Conservation (phyloP, 2,329 filamentous ascomycete species). For the Amylocarpus encephaloides region DNA sequence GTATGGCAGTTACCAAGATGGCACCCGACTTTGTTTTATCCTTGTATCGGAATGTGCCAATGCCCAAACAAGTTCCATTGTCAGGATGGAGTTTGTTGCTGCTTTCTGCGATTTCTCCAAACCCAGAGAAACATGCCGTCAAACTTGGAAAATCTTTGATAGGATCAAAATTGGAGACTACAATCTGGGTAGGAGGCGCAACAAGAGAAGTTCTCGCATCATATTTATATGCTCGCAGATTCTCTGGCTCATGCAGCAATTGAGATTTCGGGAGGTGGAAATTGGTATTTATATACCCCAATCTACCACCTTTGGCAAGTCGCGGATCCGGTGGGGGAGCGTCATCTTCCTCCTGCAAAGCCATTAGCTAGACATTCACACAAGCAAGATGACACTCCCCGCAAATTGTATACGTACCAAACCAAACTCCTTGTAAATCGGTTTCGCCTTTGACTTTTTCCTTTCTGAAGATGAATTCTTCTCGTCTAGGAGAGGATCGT, state of each 20-base stretch:
- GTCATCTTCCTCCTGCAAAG: conserved; percentile 70
- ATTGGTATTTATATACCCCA: conserved; percentile 63
- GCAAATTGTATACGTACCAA: conserved; percentile 51
- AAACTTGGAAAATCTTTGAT: conserved; percentile 75
- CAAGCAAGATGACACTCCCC: conserved; percentile 56
- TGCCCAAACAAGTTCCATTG: conserved; percentile 88
- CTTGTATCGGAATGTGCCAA: conserved; percentile 85
- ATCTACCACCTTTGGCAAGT: conserved; percentile 59
- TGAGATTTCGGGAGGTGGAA: conserved; percentile 65
- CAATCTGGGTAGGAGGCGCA: conserved; percentile 81
- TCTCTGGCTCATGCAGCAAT: conserved; percentile 67
- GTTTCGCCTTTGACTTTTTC: conserved; percentile 50
- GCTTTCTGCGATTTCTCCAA: conserved; percentile 82
- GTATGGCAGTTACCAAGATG: conserved; percentile 59
- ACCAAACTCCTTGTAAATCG: conserved; percentile 53
- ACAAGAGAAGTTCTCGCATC: conserved; percentile 80
- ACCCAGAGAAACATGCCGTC: conserved; percentile 67
- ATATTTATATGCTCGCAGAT: conserved; percentile 73
- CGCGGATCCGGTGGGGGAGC: conserved; percentile 76
- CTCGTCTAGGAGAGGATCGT: conserved; percentile 44
- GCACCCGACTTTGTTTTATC: conserved; percentile 46
- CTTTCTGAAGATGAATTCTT: conserved; percentile 43
- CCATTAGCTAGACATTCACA: conserved; percentile 52
- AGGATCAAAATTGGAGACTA: conserved; percentile 95
- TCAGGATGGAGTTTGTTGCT: conserved; percentile 94